phyloP scores from a whole-genome alignment of 805 yeast species.

The Pichia sporocuriosa region DNA sequence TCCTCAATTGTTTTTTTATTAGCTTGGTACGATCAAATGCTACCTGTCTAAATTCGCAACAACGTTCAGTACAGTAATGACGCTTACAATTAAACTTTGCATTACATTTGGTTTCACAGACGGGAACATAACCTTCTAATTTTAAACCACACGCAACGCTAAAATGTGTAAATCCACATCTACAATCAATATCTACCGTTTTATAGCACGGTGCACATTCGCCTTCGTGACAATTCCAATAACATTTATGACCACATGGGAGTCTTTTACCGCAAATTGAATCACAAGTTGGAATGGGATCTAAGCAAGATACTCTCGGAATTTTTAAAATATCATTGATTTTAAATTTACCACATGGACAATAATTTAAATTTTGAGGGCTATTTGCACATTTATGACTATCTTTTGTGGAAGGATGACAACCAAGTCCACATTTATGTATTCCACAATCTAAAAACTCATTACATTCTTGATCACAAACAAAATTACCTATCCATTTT shows the following conservation, averaged over 20 bases:
- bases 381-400: constrained; percentile 50
- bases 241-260: constrained; percentile 70
- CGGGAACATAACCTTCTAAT: constrained; percentile 46
- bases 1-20: constrained; percentile 41
- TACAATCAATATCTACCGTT: constrained; percentile 46
- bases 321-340: constrained; percentile 32
- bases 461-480: constrained; percentile 41
- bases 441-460: constrained; percentile 55
- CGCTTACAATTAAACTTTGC: constrained; percentile 73
- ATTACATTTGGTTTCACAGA: constrained; percentile 65
- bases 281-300: constrained; percentile 73
- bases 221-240: constrained; percentile 69
- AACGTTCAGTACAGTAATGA: constrained; percentile 62
- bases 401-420: constrained; percentile 42
- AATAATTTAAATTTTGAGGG: constrained; percentile 52
- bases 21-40: constrained; percentile 54
- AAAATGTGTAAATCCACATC: constrained; percentile 53
- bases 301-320: constrained; percentile 56
- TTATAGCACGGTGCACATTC: constrained; percentile 61
- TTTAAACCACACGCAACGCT: constrained; percentile 57
- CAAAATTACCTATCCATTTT: constrained; percentile 45
- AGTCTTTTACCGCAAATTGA: constrained; percentile 54
- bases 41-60: constrained; percentile 62
- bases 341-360: constrained; percentile 73
- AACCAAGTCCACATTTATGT: constrained; percentile 43